phyloP scores from a whole-genome alignment of 2,329 filamentous ascomycete genomes.

The Epichloe scottii region DNA sequence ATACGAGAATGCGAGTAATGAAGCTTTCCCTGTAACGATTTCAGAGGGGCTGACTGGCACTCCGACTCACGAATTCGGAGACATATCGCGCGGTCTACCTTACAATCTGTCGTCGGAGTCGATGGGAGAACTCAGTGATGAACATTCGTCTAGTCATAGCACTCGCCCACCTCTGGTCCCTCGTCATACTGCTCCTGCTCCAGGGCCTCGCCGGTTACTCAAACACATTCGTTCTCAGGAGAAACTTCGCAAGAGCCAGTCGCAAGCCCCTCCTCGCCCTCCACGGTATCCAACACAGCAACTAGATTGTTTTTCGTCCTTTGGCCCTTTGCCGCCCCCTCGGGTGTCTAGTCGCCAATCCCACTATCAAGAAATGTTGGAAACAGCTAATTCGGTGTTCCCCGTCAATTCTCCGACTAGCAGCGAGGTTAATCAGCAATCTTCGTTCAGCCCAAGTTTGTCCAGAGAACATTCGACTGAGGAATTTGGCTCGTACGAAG shows the following conservation, averaged over 20 bases:
- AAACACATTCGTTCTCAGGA: constrained; percentile 37
- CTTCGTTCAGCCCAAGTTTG: constrained; percentile 24
- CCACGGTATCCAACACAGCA: constrained; percentile 32
- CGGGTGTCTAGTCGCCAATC: constrained; percentile 44
- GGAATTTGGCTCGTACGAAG: background rate
- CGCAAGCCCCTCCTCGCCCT: constrained; percentile 31
- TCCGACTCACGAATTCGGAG: background rate
- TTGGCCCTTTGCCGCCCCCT: constrained; percentile 34
- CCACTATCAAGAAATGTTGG: constrained; percentile 28
- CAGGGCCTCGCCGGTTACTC: constrained; percentile 23
- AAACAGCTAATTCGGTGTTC: constrained; percentile 21
- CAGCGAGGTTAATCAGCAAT: constrained; percentile 31
- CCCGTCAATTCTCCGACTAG: constrained; percentile 33
- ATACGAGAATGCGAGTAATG: constrained; percentile 32
- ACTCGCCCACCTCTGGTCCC: constrained; percentile 9
- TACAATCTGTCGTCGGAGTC: constrained; percentile 21
- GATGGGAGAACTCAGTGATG: background rate
- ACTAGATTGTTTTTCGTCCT: constrained; percentile 15
- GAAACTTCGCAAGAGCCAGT: constrained; percentile 33
- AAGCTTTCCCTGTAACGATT: constrained; percentile 9
- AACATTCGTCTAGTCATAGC: background rate
- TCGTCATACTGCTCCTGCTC: constrained; percentile 11
- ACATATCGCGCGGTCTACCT: background rate
- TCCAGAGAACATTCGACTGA: constrained; percentile 8
- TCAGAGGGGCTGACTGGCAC: background rate